Base-by-base conservation (phyloP, 2,329 filamentous ascomycete species). In the Parascedosporium putredinis region DNA sequence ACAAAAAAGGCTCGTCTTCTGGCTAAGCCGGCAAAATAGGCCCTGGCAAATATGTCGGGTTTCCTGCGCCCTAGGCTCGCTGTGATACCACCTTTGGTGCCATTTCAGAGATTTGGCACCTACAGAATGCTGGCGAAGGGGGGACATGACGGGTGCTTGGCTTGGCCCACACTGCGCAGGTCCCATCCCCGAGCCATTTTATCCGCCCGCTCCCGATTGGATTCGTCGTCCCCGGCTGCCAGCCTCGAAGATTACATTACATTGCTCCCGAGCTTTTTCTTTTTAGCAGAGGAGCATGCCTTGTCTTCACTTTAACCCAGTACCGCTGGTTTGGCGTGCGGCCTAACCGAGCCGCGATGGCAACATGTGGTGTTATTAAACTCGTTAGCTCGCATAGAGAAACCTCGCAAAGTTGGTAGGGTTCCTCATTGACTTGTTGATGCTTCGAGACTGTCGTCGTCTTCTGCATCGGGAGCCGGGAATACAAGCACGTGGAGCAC, bases 21-120 rank as follows among this genome's bases (percentile, higher is more conserved):
- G 34, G 47, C 47, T 36, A 49, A 49, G 47, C 47, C 47, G 47
- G 47, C 47, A 49, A 49, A 49, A 49, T 49, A 23, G 16, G 6
- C 12, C 24, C 22, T 20, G 9, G 9, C 27, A n/a, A n/a, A 48
- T 27, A 16, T n/a, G 22, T 29, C 47, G 18, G 36, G n/a, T n/a
- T 29, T 31, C 24, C 18, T 16, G 20, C 25, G 25, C 10, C 36
- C 14, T 25, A 23, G 47, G n/a, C n/a, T 29, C 36, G 34, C 36
- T 49, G 47, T 36, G 16, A 49, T 49, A 22, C 36, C 25, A 49
- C 47, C 22, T 36, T 33, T 23, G 22, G 42, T 20, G 12, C 42
- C 9, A 16, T 29, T 27, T 45, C 40, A 5, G 6, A 14, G 6
- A 16, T 43, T 25, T 29, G 38, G 23, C 38, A 42, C 16, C 38